Percentiles rank a stretch among this genome's conserved stretches.
phyloP scores from a whole-genome alignment of 768 basidiomycete species.

The Dioszegia hungarica region DNA sequence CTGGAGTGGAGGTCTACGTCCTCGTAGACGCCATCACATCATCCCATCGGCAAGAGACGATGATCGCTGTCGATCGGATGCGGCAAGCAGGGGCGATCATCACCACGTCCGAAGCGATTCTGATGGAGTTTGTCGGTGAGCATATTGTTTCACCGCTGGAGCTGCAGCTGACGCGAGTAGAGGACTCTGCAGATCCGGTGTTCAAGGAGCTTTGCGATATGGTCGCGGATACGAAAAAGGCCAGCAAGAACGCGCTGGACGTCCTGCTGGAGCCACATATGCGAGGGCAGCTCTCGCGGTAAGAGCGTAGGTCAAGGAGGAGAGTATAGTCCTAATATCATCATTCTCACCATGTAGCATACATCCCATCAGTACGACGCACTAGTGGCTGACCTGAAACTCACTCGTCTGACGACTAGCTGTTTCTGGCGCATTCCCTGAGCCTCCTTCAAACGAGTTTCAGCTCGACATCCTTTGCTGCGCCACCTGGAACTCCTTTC shows the following conservation, averaged over 20 bases:
- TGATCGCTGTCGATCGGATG: slow-evolving; percentile 60
- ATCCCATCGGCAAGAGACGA: slow-evolving; percentile 72
- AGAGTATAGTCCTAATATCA: too few relatives aligned
- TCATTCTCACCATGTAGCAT: too few relatives aligned
- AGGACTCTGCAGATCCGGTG: slow-evolving; percentile 2
- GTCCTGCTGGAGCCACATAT: slow-evolving; percentile 3
- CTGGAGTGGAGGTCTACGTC: slow-evolving; percentile 56
- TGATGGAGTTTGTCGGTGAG: slow-evolving; percentile 70
- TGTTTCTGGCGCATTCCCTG: too few relatives aligned
- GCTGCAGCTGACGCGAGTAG: neutral
- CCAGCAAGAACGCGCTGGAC: slow-evolving; percentile 3
- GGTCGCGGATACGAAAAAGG: slow-evolving; percentile 5
- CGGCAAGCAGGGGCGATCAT: slow-evolving; percentile 61
- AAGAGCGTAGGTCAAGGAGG: neutral
- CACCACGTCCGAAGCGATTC: slow-evolving; percentile 73
- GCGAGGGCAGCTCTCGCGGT: neutral
- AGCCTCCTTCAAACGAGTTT: too few relatives aligned
- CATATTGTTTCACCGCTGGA: neutral
- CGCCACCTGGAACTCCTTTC: too few relatives aligned
- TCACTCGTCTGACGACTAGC: too few relatives aligned
- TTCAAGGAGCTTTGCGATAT: slow-evolving; percentile 10
- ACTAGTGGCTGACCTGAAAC: too few relatives aligned
- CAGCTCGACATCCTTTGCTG: too few relatives aligned
- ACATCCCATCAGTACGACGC: too few relatives aligned
- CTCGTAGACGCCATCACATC: slow-evolving; percentile 86